Evolutionary conservation across 139 green algal genomes (phyloP).

Genomic region (Closterium sp.): DNA sequence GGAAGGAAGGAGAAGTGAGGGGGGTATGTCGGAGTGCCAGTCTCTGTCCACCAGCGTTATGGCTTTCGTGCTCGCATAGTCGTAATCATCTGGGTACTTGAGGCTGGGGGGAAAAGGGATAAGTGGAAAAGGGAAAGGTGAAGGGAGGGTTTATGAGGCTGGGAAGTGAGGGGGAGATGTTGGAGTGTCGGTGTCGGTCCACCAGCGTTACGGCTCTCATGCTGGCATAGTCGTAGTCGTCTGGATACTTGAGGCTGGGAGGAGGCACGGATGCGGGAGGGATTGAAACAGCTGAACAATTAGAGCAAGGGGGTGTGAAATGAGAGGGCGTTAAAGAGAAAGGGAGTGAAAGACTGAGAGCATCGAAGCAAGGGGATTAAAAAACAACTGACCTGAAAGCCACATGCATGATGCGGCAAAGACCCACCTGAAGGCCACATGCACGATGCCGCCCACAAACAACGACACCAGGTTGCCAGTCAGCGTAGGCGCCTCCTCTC

Average conservation of each 20-base stretch:
- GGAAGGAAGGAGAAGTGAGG: not conserved
- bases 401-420: not conserved
- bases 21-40: not conserved
- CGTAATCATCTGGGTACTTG: slow-evolving; percentile 22
- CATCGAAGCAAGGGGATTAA: slow-evolving; percentile 79
- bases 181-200: no score
- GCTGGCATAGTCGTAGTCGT: no score
- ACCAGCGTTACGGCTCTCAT: no score
- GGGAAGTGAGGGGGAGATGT: no score
- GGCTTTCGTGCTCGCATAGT: slow-evolving; percentile 4
- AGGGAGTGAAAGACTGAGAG: slow-evolving; percentile 79
- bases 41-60: slow-evolving; percentile 23
- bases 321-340: slow-evolving; percentile 58
- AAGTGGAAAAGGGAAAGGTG: not conserved
- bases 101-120: not conserved
- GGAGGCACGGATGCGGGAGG: no score
- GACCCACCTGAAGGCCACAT: not conserved
- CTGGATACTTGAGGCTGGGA: no score
- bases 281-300: no score
- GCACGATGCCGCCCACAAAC: slow-evolving; percentile 6
- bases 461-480: slow-evolving; percentile 50
- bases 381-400: no score
- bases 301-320: no score
- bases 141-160: not conserved
- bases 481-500: slow-evolving; percentile 30